A percentile compares a stretch with the other conserved stretches of the same genome.
phyloP scores from a whole-genome alignment of 768 basidiomycete genomes.

The Pulveroboletus frians region DNA sequence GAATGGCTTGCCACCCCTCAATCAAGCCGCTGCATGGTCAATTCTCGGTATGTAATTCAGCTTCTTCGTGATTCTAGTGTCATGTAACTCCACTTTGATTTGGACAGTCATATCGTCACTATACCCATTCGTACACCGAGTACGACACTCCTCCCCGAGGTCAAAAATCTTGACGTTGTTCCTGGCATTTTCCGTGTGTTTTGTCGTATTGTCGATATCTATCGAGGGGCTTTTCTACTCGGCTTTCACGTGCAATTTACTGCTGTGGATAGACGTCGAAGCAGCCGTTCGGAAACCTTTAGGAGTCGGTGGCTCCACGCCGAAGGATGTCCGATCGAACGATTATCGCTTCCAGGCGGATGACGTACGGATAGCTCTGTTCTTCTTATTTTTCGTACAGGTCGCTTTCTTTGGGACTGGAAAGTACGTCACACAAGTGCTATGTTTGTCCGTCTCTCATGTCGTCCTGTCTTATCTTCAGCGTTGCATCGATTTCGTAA shows the following conservation, averaged over 20 bases:
- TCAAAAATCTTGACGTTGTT: slow-evolving; percentile 59
- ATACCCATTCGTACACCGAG: slow-evolving; percentile 43
- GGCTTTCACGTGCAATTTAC: slow-evolving; percentile 57
- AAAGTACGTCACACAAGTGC: slow-evolving; percentile 47
- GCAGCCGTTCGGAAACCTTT: slow-evolving; percentile 20
- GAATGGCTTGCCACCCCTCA: slow-evolving; percentile 53
- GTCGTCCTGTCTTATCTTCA: slow-evolving; percentile 24
- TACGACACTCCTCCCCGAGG: slow-evolving; percentile 34
- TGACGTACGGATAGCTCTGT: slow-evolving; percentile 68
- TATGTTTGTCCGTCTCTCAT: not conserved
- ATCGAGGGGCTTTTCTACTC: slow-evolving; percentile 77
- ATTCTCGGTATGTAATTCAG: slow-evolving; percentile 47
- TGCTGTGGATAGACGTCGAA: slow-evolving; percentile 68
- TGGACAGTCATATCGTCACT: slow-evolving; percentile 49
- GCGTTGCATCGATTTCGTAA: slow-evolving; percentile 80
- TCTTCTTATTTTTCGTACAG: slow-evolving; percentile 85
- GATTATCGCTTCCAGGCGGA: slow-evolving; percentile 48
- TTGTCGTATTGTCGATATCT: slow-evolving; percentile 76
- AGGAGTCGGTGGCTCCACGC: not conserved
- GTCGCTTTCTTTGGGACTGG: slow-evolving; percentile 83
- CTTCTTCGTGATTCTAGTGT: not conserved
- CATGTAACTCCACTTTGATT: not conserved
- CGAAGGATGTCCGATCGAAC: not conserved
- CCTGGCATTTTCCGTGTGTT: slow-evolving; percentile 68
- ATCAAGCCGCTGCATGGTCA: slow-evolving; percentile 62